Conservation (phyloP, 148 eudicot genomes). For the Rhododendron henanense region DNA sequence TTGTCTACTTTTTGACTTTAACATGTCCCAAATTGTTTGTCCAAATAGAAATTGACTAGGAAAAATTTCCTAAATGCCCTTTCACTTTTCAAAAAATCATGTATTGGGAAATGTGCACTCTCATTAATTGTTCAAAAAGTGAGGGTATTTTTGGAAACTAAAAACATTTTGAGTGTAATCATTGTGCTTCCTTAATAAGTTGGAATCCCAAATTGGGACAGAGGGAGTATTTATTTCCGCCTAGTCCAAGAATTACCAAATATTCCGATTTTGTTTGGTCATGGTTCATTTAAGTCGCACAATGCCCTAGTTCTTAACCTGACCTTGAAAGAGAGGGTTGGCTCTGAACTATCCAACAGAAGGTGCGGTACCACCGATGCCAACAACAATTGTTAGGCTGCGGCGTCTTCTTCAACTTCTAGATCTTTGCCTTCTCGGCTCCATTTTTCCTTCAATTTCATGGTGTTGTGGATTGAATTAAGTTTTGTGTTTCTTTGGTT, state of each 20-base stretch:
- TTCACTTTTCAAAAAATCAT: too few species aligned
- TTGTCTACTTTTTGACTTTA: too few species aligned
- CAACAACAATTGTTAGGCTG: neutral
- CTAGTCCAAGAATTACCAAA: neutral
- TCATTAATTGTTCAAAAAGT: too few species aligned
- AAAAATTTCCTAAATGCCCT: too few species aligned
- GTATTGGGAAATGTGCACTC: too few species aligned
- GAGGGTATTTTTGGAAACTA: too few species aligned
- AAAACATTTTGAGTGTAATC: too few species aligned
- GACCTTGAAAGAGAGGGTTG: neutral
- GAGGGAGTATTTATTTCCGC: neutral
- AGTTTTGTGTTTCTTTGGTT: neutral
- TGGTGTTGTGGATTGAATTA: neutral
- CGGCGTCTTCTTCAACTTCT: neutral
- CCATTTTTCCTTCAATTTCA: neutral
- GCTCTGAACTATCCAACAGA: neutral
- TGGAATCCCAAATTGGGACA: too few species aligned
- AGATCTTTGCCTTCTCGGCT: neutral
- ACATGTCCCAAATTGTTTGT: too few species aligned
- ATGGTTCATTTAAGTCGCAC: neutral
- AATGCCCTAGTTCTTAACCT: neutral
- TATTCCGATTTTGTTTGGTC: neutral
- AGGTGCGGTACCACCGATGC: neutral
- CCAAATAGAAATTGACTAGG: too few species aligned
- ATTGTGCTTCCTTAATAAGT: too few species aligned